These are phyloP conservation scores for Triticum timopheevii DNA, from an alignment of 176 grass and related monocot genomes.

Conservation along the genomic window DNA sequence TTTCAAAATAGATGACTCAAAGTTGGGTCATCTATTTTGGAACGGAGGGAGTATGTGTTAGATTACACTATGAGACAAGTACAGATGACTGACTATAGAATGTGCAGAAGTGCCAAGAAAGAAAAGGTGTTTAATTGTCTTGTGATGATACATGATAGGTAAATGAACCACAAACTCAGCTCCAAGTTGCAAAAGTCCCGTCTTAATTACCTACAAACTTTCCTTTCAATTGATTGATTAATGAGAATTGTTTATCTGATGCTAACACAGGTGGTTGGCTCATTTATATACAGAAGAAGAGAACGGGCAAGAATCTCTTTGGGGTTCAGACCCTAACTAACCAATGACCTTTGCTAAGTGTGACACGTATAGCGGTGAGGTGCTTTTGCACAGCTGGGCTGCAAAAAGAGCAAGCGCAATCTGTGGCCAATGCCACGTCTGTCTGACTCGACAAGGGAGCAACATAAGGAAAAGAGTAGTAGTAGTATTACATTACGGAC, in stretches of 20 bases:
- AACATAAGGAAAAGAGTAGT: neutral
- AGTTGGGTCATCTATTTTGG: too few species aligned
- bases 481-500: neutral
- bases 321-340: conserved; percentile 23
- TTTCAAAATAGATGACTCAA: too few species aligned
- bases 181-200: too few species aligned
- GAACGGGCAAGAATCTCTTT: neutral
- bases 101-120: too few species aligned
- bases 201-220: neutral
- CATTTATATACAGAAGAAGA: too few species aligned
- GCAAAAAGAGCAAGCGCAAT: conserved; percentile 13
- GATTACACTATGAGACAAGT: too few species aligned
- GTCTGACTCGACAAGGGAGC: conserved; percentile 28
- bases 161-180: too few species aligned
- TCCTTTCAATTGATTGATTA: neutral
- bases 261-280: neutral
- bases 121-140: too few species aligned
- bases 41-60: too few species aligned
- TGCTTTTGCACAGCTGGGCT: conserved; percentile 19
- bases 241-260: neutral
- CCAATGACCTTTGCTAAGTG: neutral
- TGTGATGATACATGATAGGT: too few species aligned
- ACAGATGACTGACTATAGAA: too few species aligned
- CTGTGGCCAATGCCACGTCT: conserved; percentile 15
- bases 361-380: conserved; percentile 23